Conservation (phyloP, 176 grass and related monocot species). For the Stipa capillata region DNA sequence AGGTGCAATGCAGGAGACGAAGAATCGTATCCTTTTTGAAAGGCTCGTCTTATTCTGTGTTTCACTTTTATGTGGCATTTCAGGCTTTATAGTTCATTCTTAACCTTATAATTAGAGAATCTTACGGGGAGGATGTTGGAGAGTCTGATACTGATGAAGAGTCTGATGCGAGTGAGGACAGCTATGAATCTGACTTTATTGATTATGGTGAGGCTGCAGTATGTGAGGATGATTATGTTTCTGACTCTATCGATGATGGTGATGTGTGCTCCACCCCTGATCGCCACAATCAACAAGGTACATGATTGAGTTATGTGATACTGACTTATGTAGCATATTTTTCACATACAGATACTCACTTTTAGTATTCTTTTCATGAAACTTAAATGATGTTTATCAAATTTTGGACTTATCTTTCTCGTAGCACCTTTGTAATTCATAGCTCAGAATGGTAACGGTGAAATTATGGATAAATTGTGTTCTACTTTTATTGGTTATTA, state of each 20-base stretch:
- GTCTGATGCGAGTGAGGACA: constrained; percentile 39
- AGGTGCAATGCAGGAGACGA: not conserved
- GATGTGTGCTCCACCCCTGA: constrained; percentile 11
- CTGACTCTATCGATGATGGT: constrained; percentile 54
- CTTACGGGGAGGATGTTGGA: constrained; percentile 65
- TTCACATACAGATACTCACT: not conserved
- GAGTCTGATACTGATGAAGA: constrained; percentile 47
- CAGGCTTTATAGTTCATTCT: not conserved
- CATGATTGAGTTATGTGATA: not conserved
- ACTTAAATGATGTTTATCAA: not conserved
- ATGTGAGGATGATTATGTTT: constrained; percentile 35
- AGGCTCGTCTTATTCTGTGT: not conserved
- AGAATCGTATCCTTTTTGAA: constrained; percentile 49
- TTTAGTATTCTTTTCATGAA: not conserved
- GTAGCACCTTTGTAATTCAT: not conserved
- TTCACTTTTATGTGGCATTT: not conserved
- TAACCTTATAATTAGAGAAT: constrained; percentile 51
- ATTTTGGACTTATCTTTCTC: not conserved
- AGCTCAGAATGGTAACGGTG: not conserved
- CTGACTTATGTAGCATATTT: not conserved
- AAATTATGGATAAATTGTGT: not conserved
- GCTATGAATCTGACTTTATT: constrained; percentile 82
- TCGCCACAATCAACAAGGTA: constrained; percentile 36
- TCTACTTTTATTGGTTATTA: not conserved
- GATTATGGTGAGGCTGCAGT: constrained; percentile 44